Base-by-base conservation (phyloP, 176 grass and related monocot species). In the Triticum urartu region DNA sequence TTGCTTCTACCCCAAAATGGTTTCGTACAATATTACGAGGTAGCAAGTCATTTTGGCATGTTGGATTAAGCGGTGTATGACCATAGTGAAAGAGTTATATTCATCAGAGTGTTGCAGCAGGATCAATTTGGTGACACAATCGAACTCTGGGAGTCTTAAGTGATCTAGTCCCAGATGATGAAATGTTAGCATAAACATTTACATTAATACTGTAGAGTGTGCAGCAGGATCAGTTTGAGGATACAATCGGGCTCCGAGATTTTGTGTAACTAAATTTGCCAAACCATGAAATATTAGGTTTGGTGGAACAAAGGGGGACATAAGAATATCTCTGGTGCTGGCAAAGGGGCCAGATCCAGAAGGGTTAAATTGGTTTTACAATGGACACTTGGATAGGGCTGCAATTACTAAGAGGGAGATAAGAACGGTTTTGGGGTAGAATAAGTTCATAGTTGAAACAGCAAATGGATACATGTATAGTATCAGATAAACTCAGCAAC, bases 21-120 rank as follows among this genome's bases (percentile, higher is more conserved):
- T 17, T 74, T 80, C 12, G 2, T 85, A 42, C 45, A 81, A 20
- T 81, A 79, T 21, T 9, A 66, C 52, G 58, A 22, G 75, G 61
- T 80, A 59, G 56, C 56, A 3, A 30, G 59, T 75, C 11, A 22
- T 58, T 35, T 85, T 74, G 68, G 43, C 59, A 75, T 81, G 65
- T 69, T 58, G 22, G 40, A n/a, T 52, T 6, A n/a, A 85, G 34
- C 72, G 15, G 11, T 69, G 32, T 68, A 64, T 67, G 30, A 59
- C 56, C 5, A 6, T 60, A 68, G 18, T 26, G 62, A 85, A 58
- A 32, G 1, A 66, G 73, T 58, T 79, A 45, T 21, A 68, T 10
- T 73, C 36, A 85, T 10, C 73, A 45, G 76, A 59, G n/a, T 75
- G 25, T 81, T 39, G 28, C 43, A 67, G 59, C 13, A 85, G 72